Evolutionary conservation across 345 rosid genomes (phyloP).

Genomic region (Noccaea bulbosa): DNA sequence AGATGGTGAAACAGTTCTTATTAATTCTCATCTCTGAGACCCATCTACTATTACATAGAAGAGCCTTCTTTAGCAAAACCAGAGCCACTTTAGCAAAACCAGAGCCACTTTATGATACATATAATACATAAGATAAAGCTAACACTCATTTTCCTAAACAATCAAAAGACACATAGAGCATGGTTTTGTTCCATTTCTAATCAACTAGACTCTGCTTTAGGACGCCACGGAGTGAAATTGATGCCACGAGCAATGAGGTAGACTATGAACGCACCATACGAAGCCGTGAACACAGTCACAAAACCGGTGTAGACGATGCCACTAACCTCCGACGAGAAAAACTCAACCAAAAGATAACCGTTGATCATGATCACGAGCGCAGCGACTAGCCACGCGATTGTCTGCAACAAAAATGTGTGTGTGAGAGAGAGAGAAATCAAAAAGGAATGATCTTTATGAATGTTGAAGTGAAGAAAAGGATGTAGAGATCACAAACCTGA

Average conservation of each 20-base stretch:
- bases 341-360: conserved; percentile 78
- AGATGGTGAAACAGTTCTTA: conserved; percentile 16
- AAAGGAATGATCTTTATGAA: neutral
- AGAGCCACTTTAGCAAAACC: conserved; percentile 1
- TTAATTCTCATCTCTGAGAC: neutral
- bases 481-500: conserved; percentile 55
- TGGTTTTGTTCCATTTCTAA: conserved; percentile 30
- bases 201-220: conserved; percentile 31
- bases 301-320: conserved; percentile 48
- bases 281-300: conserved; percentile 51
- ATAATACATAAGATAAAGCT: conserved; percentile 29
- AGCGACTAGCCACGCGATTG: conserved; percentile 79
- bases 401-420: conserved; percentile 47
- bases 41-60: conserved; percentile 23
- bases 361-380: conserved; percentile 82
- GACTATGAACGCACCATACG: conserved; percentile 68
- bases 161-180: neutral
- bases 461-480: neutral
- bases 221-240: conserved; percentile 45
- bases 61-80: conserved; percentile 8
- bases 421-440: neutral
- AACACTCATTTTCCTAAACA: conserved; percentile 2
- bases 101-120: conserved; percentile 31
- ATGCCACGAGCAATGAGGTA: conserved; percentile 65
- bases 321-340: conserved; percentile 65